These are phyloP conservation scores for Diutina scorzettiae DNA, from an alignment of 1,139 yeast species.

Conservation along the genomic window DNA sequence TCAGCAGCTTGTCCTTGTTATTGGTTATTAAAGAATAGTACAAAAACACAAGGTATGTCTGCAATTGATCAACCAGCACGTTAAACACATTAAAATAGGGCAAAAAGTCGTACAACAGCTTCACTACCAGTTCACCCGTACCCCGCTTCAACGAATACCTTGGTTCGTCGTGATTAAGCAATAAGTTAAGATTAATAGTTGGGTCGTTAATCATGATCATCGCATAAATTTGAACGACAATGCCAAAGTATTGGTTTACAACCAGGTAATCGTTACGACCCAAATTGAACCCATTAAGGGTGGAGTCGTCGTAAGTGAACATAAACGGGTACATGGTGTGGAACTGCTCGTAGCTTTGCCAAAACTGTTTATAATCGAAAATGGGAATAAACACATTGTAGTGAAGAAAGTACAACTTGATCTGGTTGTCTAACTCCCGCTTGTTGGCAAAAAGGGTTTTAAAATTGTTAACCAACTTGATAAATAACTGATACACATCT, in stretches of 20 bases:
- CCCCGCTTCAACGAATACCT: conserved; percentile 16
- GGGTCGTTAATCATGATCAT: conserved; percentile 39
- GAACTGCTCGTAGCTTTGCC: conserved; percentile 45
- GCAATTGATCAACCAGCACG: conserved; percentile 29
- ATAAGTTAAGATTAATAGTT: conserved; percentile 28
- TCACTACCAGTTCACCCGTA: conserved; percentile 14
- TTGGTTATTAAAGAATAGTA: conserved; percentile 34
- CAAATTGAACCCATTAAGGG: conserved; percentile 38
- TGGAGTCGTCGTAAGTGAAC: conserved; percentile 38
- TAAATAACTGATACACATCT: conserved; percentile 34
- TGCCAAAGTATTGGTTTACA: conserved; percentile 39
- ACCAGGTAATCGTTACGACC: conserved; percentile 34
- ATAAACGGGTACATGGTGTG: conserved; percentile 45
- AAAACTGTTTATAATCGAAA: conserved; percentile 46
- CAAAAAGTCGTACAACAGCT: conserved; percentile 32
- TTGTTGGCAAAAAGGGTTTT: conserved; percentile 31
- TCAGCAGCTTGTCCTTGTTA: conserved; percentile 35
- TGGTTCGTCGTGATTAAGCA: conserved; percentile 29
- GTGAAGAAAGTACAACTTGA: conserved; percentile 42
- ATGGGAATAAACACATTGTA: conserved; percentile 49
- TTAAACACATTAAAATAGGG: conserved; percentile 37
- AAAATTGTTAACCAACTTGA: conserved; percentile 34
- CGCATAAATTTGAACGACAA: conserved; percentile 36
- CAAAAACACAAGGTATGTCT: conserved; percentile 30
- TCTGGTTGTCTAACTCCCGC: conserved; percentile 39